phyloP scores from a whole-genome alignment of 768 basidiomycete genomes.

The Terana coerulea region DNA sequence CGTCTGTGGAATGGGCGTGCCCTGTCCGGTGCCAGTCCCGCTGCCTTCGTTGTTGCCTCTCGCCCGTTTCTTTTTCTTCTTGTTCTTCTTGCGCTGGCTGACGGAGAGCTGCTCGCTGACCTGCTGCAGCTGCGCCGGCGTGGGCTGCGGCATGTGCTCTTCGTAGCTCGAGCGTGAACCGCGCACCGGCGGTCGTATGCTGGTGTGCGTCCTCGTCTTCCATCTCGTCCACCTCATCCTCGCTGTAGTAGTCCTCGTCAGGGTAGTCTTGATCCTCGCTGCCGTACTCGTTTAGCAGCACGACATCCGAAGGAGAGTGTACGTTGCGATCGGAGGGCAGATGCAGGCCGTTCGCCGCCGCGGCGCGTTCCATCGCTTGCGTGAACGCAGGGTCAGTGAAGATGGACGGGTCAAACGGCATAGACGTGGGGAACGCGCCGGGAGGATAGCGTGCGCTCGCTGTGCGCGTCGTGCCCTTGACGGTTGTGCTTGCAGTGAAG shows the following conservation, averaged over 20 bases:
- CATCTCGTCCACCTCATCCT: slow-evolving; percentile 42
- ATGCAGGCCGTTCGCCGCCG: slow-evolving; percentile 29
- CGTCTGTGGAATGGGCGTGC: neutral
- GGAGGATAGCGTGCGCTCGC: slow-evolving; percentile 36
- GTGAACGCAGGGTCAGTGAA: slow-evolving; percentile 52
- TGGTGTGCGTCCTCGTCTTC: slow-evolving; percentile 24
- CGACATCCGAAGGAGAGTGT: slow-evolving; percentile 24
- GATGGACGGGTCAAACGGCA: slow-evolving; percentile 50
- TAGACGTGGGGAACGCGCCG: slow-evolving; percentile 34
- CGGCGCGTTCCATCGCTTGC: slow-evolving; percentile 47
- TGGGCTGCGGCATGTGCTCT: slow-evolving; percentile 16
- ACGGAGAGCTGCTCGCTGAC: slow-evolving; percentile 19
- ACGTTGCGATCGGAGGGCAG: slow-evolving; percentile 10
- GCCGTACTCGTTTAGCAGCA: slow-evolving; percentile 37
- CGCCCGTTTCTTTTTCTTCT: slow-evolving; percentile 20
- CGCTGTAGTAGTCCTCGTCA: slow-evolving; percentile 45
- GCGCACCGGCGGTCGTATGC: slow-evolving; percentile 31
- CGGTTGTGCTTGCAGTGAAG: slow-evolving; percentile 24
- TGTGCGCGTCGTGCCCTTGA: slow-evolving; percentile 28
- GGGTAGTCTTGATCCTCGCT: slow-evolving; percentile 32
- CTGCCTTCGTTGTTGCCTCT: neutral
- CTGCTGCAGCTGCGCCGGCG: slow-evolving; percentile 1
- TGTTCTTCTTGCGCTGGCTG: slow-evolving; percentile 8
- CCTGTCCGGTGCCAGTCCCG: neutral
- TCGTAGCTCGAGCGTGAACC: slow-evolving; percentile 40